Conservation (phyloP, 768 basidiomycete genomes). For the Phaeotremella fagi region DNA sequence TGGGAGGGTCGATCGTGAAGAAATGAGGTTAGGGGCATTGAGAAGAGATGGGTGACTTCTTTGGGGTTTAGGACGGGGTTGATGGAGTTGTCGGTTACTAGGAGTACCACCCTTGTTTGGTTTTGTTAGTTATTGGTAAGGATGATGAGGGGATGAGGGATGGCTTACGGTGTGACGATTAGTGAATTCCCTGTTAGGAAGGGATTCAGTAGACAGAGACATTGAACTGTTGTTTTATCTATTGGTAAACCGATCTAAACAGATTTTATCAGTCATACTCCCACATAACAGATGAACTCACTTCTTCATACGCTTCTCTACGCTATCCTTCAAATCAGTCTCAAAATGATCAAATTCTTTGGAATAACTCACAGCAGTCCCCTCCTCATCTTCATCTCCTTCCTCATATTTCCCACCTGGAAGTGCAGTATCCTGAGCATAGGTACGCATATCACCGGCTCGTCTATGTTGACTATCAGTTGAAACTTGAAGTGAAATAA, state of each 20-base stretch:
- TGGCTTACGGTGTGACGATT: conserved; percentile 75
- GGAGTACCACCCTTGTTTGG: conserved; percentile 66
- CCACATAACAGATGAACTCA: conserved; percentile 41
- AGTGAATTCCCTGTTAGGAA: conserved; percentile 67
- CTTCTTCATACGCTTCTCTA: conserved; percentile 87
- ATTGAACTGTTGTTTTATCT: conserved; percentile 64
- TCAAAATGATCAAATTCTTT: conserved; percentile 5
- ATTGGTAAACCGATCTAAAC: conserved; percentile 73
- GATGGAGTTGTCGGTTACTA: conserved; percentile 72
- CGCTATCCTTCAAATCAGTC: conserved; percentile 53
- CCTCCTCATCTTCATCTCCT: conserved; percentile 64
- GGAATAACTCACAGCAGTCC: conserved; percentile 60
- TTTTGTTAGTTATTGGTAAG: neutral
- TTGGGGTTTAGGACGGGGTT: conserved; percentile 75
- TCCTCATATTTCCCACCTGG: conserved; percentile 79
- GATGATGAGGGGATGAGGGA: neutral
- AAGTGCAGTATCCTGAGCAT: conserved; percentile 81
- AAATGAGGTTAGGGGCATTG: conserved; percentile 74
- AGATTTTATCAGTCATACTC: neutral
- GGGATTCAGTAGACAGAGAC: conserved; percentile 73
- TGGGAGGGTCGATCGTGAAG: conserved; percentile 58
- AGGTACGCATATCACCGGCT: conserved; percentile 65
- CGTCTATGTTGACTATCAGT: conserved; percentile 54
- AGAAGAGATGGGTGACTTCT: conserved; percentile 77
- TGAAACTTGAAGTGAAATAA: neutral